Evolutionary conservation across 352 stramenopile species (phyloP).

Genomic region (Blastocystis sp.): DNA sequence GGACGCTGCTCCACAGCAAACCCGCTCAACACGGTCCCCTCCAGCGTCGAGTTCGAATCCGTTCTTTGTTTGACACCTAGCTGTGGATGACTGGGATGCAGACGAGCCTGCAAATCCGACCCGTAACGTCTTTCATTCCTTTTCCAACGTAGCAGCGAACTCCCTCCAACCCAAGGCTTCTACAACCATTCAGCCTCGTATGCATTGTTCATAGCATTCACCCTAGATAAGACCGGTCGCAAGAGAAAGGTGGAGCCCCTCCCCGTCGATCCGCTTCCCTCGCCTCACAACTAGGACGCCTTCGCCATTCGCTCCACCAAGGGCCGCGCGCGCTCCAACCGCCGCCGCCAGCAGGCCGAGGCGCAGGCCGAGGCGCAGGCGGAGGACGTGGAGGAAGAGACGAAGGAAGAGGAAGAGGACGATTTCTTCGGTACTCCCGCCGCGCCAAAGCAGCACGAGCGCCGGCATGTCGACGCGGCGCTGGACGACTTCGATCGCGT

Average conservation of each 20-base stretch:
- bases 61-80: neutral
- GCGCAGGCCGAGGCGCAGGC: neutral
- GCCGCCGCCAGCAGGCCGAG: constrained; percentile 33
- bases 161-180: neutral
- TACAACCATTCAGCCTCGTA: neutral
- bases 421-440: constrained; percentile 6
- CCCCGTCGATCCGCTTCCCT: neutral
- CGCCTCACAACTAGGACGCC: constrained; percentile 21
- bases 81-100: constrained; percentile 34
- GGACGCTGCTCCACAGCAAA: neutral
- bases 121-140: neutral
- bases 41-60: neutral
- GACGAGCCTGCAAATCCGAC: neutral
- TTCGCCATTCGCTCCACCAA: constrained; percentile 52
- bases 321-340: constrained; percentile 6
- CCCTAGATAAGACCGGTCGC: constrained; percentile 25
- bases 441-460: constrained; percentile 20
- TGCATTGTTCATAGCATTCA: neutral
- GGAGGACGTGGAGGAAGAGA: neutral
- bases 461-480: constrained; percentile 10
- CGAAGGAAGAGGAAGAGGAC: neutral
- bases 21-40: neutral
- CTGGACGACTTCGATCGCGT: constrained; percentile 2
- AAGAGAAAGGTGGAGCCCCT: constrained; percentile 46
- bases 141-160: neutral